Evolutionary conservation across 306 rosid species (phyloP), one percentile per base, ranked within the genome.

Genomic region (Lupinus albus): DNA sequence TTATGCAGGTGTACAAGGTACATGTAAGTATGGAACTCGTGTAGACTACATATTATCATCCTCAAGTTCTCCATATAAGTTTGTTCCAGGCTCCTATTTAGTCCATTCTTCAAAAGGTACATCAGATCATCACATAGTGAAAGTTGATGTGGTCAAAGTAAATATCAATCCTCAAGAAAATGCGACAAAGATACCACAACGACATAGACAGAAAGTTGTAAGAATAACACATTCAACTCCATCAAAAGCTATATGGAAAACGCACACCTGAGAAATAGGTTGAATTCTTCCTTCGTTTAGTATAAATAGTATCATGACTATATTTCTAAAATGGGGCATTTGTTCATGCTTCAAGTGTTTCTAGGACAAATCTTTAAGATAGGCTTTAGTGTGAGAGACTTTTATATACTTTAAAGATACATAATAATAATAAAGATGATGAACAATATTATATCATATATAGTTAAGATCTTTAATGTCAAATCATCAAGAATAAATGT

Each of bases 81-180:
- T 88, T 71, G 96, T 88, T 65, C 92, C 96, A 0, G 96, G 96
- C 47, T 90, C 99, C 38, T 93, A 93, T 78, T 82, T 87, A 8
- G 98, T 93, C 33, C 76, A 80, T 47, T 93, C 98, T n/a, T 93
- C 98, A 33, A 89, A 93, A 80, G 97, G 98, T 48, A 93, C 97
- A 49, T 94, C 99, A 33, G 96, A 94, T 85, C 99, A 94, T 83
- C 99, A 94, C 81, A 88, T 94, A 47, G 97, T 94, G 71, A 94
- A 82, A 74, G 99, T 74, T 68, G 97, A 94, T 21, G 51, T 90
- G 21, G 51, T 82, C 28, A 94, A 78, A 79, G 70, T 17, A 62
- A 61, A 53, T 21, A 64, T 13, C 47, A 52, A 56, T 54, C 15
- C 80, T 42, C 71, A 74, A 58, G 81, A 76, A 73, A 71, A 77